Base-by-base conservation (phyloP, 1,139 yeast species). In the Taphrina betulina region DNA sequence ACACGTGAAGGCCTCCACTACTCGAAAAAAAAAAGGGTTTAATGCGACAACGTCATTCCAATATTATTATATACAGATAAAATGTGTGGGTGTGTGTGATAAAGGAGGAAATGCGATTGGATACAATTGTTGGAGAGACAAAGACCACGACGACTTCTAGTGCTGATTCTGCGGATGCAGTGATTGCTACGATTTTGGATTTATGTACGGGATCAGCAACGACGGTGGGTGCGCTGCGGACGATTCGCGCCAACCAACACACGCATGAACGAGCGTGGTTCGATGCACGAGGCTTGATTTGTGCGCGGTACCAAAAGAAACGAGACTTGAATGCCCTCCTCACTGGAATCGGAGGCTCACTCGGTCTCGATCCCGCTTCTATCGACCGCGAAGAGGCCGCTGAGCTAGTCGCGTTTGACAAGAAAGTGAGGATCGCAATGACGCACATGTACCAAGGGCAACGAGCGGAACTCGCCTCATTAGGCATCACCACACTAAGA, bases 241-340 rank as follows among this genome's bases (percentile, higher is more conserved):
- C 38, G 29, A 43, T 43, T 17, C 24, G 38, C 3, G 17, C 8
- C 4, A 43, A 43, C 28, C 48, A 43, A 31, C 36, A 43, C 29
- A 14, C 16, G n/a, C 48, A 43, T 12, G 48, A 43, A 29, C 14
- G 20, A 31, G 48, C 38, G 12, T 43, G 48, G 48, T 5, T 5
- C 19, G 29, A 29, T 4, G 48, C 48, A 2, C 48, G 48, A 5
- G 20, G 14, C n/a, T 5, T 29, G 28, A 43, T 43, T 12, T 5
- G n/a, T 26, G 19, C 7, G 12, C 12, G 17, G 26, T 43, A 43
- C 38, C 37, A 29, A 14, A 29, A 29, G 38, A 29, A 20, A 17
- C 37, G 48, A 3, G 14, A 5, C 2, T 20, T 43, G 38, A 43
- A 43, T 31, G 29, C 24, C 17, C 4, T 43, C 28, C 16, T 33